Evolutionary conservation across 306 rosid genomes (phyloP), one percentile per base, ranked within the genome.

Genomic region (Ammopiptanthus mongolicus): DNA sequence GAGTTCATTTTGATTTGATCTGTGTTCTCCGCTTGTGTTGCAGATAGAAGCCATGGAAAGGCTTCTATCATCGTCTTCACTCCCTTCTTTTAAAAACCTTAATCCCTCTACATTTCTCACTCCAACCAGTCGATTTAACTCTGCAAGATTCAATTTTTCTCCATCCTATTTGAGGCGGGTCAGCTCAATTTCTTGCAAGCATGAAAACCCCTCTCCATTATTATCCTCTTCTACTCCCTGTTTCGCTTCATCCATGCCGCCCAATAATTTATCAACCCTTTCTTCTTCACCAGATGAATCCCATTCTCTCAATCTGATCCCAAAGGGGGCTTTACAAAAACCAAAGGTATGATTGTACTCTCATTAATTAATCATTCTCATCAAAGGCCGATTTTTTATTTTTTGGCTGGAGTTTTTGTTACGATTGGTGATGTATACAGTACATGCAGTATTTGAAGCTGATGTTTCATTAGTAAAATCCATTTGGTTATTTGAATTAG

Each of bases 51-150:
- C 84, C 80, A 93, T 91, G 98, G 98, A 93, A 75, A 86, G 97
- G 91, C 96, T 93, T 86, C 86, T 93, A 25, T 93, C 85, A 25
- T 87, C 88, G 50, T 76, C 95, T 75, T 83, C 95, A 55, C 69
- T 86, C 0, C 65, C 86, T 58, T 76, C 86, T 66, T 74, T 86
- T 59, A 83, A 80, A 50, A 64, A 53, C 70, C 83, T 77, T 5
- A 82, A 71, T 19, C 60, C 82, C 36, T 48, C 68, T 15, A 22
- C 85, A 31, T 53, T 78, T 46, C 76, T 80, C 21, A 78, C 28
- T 1, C 28, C 28, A 25, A 25, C 28, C 28, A 25, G 1, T 25
- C 28, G 75, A 36, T 34, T 85, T 60, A 77, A 81, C 61, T 79
- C 78, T 8, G n/a, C 78, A 18, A 91, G 57, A 22, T 82, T 84